Evolutionary conservation across 1,284 basidiomycete genomes (phyloP).

Genomic region (Ustilago trichophora): DNA sequence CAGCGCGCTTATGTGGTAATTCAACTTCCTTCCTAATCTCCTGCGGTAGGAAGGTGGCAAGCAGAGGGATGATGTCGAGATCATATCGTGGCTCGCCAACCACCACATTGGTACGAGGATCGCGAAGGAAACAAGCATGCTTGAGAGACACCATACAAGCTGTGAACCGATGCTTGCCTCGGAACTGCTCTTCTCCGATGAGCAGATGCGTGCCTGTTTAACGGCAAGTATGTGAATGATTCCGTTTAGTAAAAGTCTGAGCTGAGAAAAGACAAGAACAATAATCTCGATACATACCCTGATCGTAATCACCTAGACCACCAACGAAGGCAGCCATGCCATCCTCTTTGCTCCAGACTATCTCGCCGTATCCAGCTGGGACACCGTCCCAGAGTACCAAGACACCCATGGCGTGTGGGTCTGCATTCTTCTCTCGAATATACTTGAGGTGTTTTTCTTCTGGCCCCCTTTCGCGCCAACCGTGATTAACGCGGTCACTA

Average conservation of each 20-base stretch:
- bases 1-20: slow-evolving; percentile 44
- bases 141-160: slow-evolving; percentile 42
- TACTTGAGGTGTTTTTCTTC: slow-evolving; percentile 71
- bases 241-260: too few relatives aligned
- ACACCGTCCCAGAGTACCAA: slow-evolving; percentile 72
- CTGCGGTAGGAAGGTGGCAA: slow-evolving; percentile 40
- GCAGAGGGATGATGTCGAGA: slow-evolving; percentile 33
- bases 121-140: slow-evolving; percentile 47
- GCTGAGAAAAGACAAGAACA: too few relatives aligned
- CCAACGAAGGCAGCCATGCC: slow-evolving; percentile 50
- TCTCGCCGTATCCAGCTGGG: slow-evolving; percentile 72
- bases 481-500: slow-evolving; percentile 70
- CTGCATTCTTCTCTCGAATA: slow-evolving; percentile 67
- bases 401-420: slow-evolving; percentile 70
- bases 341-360: slow-evolving; percentile 71
- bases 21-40: slow-evolving; percentile 36
- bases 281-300: too few relatives aligned
- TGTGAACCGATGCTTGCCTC: slow-evolving; percentile 64
- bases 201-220: slow-evolving; percentile 70
- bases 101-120: slow-evolving; percentile 41
- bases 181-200: slow-evolving; percentile 71
- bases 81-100: slow-evolving; percentile 45
- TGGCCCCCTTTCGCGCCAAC: slow-evolving; percentile 71
- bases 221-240: too few relatives aligned
- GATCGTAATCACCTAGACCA: slow-evolving; percentile 70